These are phyloP conservation scores for Cyathus striatus DNA, from an alignment of 768 basidiomycete species.

Conservation along the genomic window DNA sequence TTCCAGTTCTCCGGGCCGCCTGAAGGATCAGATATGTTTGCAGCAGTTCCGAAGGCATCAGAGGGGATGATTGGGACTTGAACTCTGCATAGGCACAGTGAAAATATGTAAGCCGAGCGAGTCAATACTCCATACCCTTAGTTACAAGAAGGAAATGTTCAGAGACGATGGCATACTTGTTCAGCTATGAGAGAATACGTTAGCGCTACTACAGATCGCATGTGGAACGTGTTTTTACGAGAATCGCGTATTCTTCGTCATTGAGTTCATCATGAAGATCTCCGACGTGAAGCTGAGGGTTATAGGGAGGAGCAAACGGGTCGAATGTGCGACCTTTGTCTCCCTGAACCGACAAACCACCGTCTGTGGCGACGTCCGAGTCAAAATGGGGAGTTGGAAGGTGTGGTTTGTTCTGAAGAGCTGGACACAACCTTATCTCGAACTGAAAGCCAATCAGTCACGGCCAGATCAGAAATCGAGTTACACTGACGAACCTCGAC, in stretches of 20 bases:
- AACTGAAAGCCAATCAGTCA: conserved; percentile 48
- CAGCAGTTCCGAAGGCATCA: conserved; percentile 74
- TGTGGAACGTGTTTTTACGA: conserved; percentile 43
- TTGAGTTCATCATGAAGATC: conserved; percentile 62
- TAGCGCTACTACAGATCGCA: conserved; percentile 1
- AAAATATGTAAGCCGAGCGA: background rate
- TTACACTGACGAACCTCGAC: conserved; percentile 48
- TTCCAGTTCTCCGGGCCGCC: conserved; percentile 58
- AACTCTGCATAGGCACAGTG: conserved; percentile 42
- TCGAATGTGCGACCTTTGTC: conserved; percentile 37
- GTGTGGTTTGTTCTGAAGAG: conserved; percentile 72
- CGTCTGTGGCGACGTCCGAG: conserved; percentile 16
- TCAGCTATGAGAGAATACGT: conserved; percentile 45
- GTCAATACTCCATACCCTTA: conserved; percentile 54
- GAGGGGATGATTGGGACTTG: conserved; percentile 72
- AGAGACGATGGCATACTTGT: conserved; percentile 82
- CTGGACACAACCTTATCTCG: conserved; percentile 81
- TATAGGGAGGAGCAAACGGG: conserved; percentile 88
- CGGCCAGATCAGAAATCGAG: background rate
- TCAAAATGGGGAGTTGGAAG: conserved; percentile 38
- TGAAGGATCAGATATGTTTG: conserved; percentile 70
- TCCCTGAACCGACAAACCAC: conserved; percentile 8
- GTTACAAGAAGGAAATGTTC: conserved; percentile 86
- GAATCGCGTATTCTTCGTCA: conserved; percentile 55
- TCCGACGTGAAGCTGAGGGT: conserved; percentile 68